Conservation (phyloP, 257 asterid species). For the Ilex aquifolium region DNA sequence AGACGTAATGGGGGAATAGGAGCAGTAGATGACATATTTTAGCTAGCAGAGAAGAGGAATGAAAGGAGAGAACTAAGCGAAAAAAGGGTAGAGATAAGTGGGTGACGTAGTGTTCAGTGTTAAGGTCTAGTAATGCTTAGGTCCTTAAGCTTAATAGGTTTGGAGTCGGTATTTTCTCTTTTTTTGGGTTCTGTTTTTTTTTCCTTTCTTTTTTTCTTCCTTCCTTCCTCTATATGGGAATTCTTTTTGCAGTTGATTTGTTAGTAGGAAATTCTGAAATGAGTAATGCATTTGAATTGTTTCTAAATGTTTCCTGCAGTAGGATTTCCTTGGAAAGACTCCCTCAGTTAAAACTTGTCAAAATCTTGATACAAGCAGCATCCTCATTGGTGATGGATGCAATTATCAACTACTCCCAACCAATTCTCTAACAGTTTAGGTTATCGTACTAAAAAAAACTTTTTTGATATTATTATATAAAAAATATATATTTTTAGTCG, state of each 20-base stretch:
- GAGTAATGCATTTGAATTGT: slow-evolving; percentile 15
- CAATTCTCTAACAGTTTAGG: too few species aligned
- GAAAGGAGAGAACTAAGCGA: not conserved
- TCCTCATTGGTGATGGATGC: too few species aligned
- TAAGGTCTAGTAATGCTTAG: slow-evolving; percentile 24
- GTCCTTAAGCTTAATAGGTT: slow-evolving; percentile 7
- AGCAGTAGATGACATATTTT: slow-evolving; percentile 25
- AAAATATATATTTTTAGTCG: too few species aligned
- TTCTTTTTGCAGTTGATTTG: slow-evolving; percentile 42
- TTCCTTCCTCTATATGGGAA: slow-evolving; percentile 18
- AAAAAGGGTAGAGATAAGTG: slow-evolving; percentile 9
- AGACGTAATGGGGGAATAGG: slow-evolving; percentile 24
- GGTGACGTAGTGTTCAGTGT: not conserved
- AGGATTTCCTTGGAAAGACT: too few species aligned
- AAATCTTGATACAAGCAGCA: too few species aligned
- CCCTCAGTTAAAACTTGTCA: too few species aligned
- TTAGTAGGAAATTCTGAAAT: slow-evolving; percentile 22
- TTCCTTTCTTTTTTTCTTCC: slow-evolving; percentile 18
- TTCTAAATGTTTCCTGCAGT: too few species aligned
- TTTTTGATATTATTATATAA: too few species aligned
- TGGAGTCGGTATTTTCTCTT: slow-evolving; percentile 17
- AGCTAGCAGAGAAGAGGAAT: slow-evolving; percentile 16
- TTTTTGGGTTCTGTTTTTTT: slow-evolving; percentile 5
- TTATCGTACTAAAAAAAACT: too few species aligned
- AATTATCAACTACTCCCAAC: too few species aligned